Evolutionary conservation across 1,284 basidiomycete genomes (phyloP).

Genomic region (Clitocybe nebularis): DNA sequence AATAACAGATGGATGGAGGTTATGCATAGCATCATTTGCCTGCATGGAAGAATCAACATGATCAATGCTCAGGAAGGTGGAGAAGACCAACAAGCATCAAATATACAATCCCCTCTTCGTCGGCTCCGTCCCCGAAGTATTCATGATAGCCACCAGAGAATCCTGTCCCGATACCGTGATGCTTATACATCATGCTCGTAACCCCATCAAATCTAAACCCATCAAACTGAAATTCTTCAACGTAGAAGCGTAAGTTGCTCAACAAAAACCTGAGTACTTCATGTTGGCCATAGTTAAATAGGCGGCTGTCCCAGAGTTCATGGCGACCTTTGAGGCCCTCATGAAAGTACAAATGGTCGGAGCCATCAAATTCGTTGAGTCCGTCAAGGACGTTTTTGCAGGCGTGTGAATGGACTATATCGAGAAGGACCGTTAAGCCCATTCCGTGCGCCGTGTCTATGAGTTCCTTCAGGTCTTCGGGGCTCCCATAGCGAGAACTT

Average conservation of each 20-base stretch:
- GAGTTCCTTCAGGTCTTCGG: constrained; percentile 94
- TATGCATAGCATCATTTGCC: constrained; percentile 91
- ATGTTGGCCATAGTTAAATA: constrained; percentile 95
- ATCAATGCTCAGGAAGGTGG: too few species aligned
- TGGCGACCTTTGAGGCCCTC: constrained; percentile 87
- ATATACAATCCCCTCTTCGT: constrained; percentile 90
- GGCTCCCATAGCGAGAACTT: constrained; percentile 90
- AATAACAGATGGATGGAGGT: constrained; percentile 74
- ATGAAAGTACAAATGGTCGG: constrained; percentile 97
- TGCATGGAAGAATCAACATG: constrained; percentile 26
- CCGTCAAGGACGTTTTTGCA: constrained; percentile 98
- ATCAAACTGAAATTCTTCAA: constrained; percentile 95
- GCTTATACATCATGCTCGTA: constrained; percentile 97
- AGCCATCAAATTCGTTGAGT: constrained; percentile 93
- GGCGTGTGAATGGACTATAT: constrained; percentile 97
- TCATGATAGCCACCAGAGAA: constrained; percentile 98
- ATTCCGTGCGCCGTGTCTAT: constrained; percentile 93
- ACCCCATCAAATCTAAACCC: constrained; percentile 99
- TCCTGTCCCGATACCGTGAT: constrained; percentile 96
- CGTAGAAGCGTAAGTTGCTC: constrained; percentile 93
- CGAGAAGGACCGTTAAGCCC: constrained; percentile 91
- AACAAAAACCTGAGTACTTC: constrained; percentile 94
- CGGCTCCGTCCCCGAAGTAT: constrained; percentile 87
- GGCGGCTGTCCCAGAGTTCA: constrained; percentile 93
- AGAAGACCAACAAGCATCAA: constrained; percentile 94